phyloP scores from a whole-genome alignment of 805 yeast genomes.

The Candida ascalaphidarum region DNA sequence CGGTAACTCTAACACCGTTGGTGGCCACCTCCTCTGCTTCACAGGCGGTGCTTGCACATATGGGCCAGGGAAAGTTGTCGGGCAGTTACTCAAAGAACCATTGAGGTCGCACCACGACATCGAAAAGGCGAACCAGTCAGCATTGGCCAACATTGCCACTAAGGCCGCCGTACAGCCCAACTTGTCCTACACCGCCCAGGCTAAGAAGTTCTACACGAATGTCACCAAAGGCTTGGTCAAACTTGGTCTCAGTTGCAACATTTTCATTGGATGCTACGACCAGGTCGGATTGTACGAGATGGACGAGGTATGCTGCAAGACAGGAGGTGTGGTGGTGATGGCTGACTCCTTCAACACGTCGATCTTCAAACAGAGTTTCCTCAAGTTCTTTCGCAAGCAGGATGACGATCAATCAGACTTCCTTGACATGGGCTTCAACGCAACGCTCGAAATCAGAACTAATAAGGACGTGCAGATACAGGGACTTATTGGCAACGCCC shows the following conservation, averaged over 20 bases:
- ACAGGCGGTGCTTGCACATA: slow-evolving; percentile 58
- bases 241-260: slow-evolving; percentile 47
- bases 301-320: slow-evolving; percentile 46
- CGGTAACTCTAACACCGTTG: slow-evolving; percentile 36
- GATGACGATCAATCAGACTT: slow-evolving; percentile 14
- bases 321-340: slow-evolving; percentile 58
- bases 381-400: slow-evolving; percentile 37
- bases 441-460: slow-evolving; percentile 49
- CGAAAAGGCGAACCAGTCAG: slow-evolving; percentile 30
- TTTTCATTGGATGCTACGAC: slow-evolving; percentile 61
- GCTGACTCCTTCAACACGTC: slow-evolving; percentile 61
- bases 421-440: slow-evolving; percentile 49
- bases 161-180: slow-evolving; percentile 20
- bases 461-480: slow-evolving; percentile 42
- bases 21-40: slow-evolving; percentile 47
- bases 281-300: slow-evolving; percentile 63
- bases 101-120: slow-evolving; percentile 62
- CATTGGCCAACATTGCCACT: slow-evolving; percentile 25
- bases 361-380: slow-evolving; percentile 58
- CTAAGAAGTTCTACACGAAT: slow-evolving; percentile 38
- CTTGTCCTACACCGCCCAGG: slow-evolving; percentile 24
- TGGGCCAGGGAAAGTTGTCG: slow-evolving; percentile 59
- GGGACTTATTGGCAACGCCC: slow-evolving; percentile 59
- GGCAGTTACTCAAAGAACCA: slow-evolving; percentile 48
- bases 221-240: slow-evolving; percentile 40